Evolutionary conservation across 805 yeast species (phyloP).

Genomic region (Wickerhamiella brachini): DNA sequence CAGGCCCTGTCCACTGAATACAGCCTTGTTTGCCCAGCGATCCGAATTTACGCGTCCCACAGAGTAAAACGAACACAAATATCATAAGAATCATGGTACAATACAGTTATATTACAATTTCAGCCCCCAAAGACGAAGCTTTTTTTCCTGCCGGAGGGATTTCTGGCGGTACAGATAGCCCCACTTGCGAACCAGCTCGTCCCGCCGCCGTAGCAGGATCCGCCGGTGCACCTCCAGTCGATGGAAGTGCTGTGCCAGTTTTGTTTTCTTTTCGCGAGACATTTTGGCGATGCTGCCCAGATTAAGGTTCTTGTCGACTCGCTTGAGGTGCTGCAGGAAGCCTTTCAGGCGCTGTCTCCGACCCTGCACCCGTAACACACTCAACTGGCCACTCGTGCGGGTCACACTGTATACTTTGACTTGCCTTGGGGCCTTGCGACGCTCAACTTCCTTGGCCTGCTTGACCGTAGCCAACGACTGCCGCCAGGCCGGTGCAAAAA

Average conservation of each 20-base stretch:
- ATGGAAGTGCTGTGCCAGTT: neutral
- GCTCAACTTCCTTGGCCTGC: neutral
- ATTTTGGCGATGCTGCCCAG: constrained; percentile 1
- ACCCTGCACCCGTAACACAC: constrained; percentile 14
- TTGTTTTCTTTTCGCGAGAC: neutral
- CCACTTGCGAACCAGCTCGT: constrained; percentile 8
- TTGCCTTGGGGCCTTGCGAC: constrained; percentile 8
- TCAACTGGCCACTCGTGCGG: constrained; percentile 11
- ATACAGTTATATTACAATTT: neutral
- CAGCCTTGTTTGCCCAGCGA: no score
- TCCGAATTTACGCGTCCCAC: no score
- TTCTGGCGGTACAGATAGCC: constrained; percentile 4
- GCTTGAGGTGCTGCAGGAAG: constrained; percentile 8
- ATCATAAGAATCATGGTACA: no score
- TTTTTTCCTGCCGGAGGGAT: neutral
- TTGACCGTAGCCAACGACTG: neutral
- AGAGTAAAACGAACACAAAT: no score
- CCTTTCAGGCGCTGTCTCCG: constrained; percentile 7
- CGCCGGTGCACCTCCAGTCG: constrained; percentile 14
- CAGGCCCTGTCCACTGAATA: neutral
- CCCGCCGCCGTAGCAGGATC: constrained; percentile 9
- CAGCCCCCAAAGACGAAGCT: neutral
- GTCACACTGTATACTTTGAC: constrained; percentile 9
- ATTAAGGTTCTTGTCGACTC: constrained; percentile 3
- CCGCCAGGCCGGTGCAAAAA: constrained; percentile 11